Evolutionary conservation across 495 filamentous ascomycete species (phyloP).

Genomic region (Lophiostoma macrostomum): DNA sequence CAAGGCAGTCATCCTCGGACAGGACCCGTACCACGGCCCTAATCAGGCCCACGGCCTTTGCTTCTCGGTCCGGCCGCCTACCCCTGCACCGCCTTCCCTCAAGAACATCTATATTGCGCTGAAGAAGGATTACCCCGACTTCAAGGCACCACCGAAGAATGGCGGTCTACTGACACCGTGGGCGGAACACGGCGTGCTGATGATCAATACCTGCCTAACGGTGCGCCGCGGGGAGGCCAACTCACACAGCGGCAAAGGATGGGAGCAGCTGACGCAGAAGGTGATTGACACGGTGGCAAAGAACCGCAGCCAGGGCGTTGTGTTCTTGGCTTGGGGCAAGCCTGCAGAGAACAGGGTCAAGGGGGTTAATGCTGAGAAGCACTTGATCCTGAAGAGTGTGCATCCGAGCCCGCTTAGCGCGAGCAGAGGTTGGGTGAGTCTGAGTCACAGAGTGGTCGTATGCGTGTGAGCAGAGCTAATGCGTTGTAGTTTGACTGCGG

Average conservation of each 20-base stretch:
- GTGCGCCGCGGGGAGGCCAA: slow-evolving; percentile 84
- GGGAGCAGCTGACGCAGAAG: slow-evolving; percentile 89
- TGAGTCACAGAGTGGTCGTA: not conserved
- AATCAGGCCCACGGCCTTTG: slow-evolving; percentile 95
- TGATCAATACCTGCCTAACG: slow-evolving; percentile 91
- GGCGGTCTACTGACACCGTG: slow-evolving; percentile 83
- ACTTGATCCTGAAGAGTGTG: slow-evolving; percentile 76
- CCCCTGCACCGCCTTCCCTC: slow-evolving; percentile 79
- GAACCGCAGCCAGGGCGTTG: slow-evolving; percentile 72
- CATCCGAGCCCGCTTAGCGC: slow-evolving; percentile 93
- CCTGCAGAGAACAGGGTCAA: slow-evolving; percentile 72
- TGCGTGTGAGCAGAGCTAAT: slow-evolving; percentile 17
- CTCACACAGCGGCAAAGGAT: slow-evolving; percentile 76
- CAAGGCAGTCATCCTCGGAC: slow-evolving; percentile 85
- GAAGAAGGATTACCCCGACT: slow-evolving; percentile 80
- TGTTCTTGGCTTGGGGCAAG: slow-evolving; percentile 90
- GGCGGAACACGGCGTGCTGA: slow-evolving; percentile 85
- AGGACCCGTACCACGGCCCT: slow-evolving; percentile 94
- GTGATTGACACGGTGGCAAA: slow-evolving; percentile 82
- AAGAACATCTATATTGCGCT: slow-evolving; percentile 88
- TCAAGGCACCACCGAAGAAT: slow-evolving; percentile 68
- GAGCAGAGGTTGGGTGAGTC: slow-evolving; percentile 62
- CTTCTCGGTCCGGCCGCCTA: slow-evolving; percentile 91
- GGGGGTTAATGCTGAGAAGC: slow-evolving; percentile 64
- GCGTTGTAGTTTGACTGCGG: slow-evolving; percentile 66